phyloP scores from a whole-genome alignment of 2,329 filamentous ascomycete species.

The Aspergillus sp. region DNA sequence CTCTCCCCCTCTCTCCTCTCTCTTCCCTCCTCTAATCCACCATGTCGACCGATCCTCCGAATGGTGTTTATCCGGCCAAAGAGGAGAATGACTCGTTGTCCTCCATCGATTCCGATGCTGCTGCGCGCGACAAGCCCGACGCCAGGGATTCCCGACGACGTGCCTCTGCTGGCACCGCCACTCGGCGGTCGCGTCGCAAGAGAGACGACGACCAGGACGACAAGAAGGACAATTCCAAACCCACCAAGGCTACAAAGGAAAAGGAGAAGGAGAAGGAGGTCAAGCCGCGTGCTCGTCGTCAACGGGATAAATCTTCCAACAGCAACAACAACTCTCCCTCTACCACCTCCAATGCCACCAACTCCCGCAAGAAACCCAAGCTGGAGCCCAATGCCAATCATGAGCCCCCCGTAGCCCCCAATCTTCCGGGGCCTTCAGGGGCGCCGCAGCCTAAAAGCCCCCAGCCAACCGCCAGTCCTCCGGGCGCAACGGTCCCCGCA shows the following conservation, averaged over 20 bases:
- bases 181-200: slow-evolving; percentile 36
- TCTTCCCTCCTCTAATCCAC: slow-evolving; percentile 11
- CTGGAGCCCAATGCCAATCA: slow-evolving; percentile 24
- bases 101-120: slow-evolving; percentile 11
- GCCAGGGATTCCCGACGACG: slow-evolving; percentile 27
- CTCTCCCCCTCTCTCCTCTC: slow-evolving; percentile 8
- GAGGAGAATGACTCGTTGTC: slow-evolving; percentile 21
- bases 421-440: too few species aligned
- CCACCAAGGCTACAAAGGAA: slow-evolving; percentile 17
- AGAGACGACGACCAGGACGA: slow-evolving; percentile 28
- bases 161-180: slow-evolving; percentile 16
- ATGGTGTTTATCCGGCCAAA: slow-evolving; percentile 16
- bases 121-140: neutral
- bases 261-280: slow-evolving; percentile 20
- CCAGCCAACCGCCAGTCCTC: slow-evolving; percentile 5
- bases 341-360: slow-evolving; percentile 8
- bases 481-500: slow-evolving; percentile 7
- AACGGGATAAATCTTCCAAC: too few species aligned
- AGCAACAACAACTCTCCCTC: neutral
- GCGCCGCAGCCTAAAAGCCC: neutral
- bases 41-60: slow-evolving; percentile 29
- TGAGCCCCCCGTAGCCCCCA: slow-evolving; percentile 8
- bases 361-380: slow-evolving; percentile 46
- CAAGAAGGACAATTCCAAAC: too few species aligned
- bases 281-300: slow-evolving; percentile 23